These are phyloP conservation scores for Adansonia madagascariensis DNA, from an alignment of 441 rosid species.

Conservation along the genomic window DNA sequence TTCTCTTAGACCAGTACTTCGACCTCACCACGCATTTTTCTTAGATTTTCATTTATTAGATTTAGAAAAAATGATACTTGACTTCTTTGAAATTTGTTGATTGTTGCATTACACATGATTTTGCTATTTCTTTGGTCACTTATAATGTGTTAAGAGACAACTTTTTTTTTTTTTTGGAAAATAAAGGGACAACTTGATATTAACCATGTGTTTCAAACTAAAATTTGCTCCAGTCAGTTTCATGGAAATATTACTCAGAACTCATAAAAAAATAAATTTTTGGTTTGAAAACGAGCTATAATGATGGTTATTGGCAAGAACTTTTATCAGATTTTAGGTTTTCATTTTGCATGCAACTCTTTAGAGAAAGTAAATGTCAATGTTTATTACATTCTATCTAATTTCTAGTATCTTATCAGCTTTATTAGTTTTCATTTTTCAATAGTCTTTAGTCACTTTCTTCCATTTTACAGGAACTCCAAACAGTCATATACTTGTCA, in stretches of 20 bases:
- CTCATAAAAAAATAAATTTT: background rate
- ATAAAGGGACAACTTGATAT: background rate
- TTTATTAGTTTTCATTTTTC: background rate
- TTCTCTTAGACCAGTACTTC: background rate
- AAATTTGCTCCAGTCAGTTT: background rate
- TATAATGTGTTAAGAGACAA: background rate
- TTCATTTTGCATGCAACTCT: conserved; percentile 9
- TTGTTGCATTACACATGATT: background rate
- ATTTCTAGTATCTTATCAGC: background rate
- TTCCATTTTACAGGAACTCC: background rate
- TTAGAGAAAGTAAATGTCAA: background rate
- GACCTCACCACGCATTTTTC: background rate
- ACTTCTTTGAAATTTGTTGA: background rate
- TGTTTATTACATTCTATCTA: background rate
- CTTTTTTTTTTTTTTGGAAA: too few species aligned
- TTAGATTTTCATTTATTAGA: background rate
- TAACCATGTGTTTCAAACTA: background rate
- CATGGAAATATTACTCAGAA: background rate
- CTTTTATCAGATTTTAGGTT: background rate
- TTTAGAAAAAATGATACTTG: background rate
- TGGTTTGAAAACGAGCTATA: conserved; percentile 12
- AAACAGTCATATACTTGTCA: background rate
- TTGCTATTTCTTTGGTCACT: background rate
- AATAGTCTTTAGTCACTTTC: background rate
- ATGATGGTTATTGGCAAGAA: background rate